A percentile compares a stretch with the other conserved stretches of the same genome.
phyloP scores from a whole-genome alignment of 768 basidiomycete species.

The Mycena crocata region DNA sequence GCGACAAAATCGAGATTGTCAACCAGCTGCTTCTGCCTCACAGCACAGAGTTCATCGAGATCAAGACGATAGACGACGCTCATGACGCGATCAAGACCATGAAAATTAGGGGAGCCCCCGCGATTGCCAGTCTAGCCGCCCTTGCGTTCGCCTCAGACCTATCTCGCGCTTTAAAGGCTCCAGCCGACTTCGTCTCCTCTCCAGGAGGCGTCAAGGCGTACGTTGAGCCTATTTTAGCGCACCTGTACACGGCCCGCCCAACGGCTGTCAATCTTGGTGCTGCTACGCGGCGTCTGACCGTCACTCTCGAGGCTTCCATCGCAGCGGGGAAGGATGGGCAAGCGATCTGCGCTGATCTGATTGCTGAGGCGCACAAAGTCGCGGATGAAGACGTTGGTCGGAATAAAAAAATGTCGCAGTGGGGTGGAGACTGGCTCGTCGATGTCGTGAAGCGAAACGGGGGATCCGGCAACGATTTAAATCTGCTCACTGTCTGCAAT shows the following conservation, averaged over 20 bases:
- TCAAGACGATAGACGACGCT: constrained; percentile 83
- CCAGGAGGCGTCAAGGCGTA: constrained; percentile 62
- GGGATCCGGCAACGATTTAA: constrained; percentile 62
- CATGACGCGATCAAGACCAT: constrained; percentile 96
- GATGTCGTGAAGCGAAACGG: constrained; percentile 55
- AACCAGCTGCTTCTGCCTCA: constrained; percentile 92
- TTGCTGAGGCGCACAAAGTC: constrained; percentile 79
- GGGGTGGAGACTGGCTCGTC: constrained; percentile 89
- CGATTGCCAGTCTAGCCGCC: constrained; percentile 92
- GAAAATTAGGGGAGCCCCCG: constrained; percentile 95
- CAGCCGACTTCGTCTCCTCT: constrained; percentile 69
- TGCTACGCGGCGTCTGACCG: constrained; percentile 79
- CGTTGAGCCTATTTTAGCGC: constrained; percentile 70
- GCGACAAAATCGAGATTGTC: constrained; percentile 75
- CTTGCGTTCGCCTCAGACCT: constrained; percentile 80
- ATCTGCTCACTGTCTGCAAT: constrained; percentile 94
- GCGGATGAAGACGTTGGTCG: constrained; percentile 89
- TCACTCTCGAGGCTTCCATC: constrained; percentile 57
- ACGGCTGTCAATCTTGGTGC: constrained; percentile 96
- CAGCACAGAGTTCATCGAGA: constrained; percentile 69
- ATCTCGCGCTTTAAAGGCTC: constrained; percentile 59
- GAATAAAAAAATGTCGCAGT: constrained; percentile 86
- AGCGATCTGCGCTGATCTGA: constrained; percentile 66
- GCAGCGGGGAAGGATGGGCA: constrained; percentile 58
- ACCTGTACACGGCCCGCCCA: constrained; percentile 89